Base-by-base conservation (phyloP, 169 alveolate genomes). In the Plasmodium adleri region DNA sequence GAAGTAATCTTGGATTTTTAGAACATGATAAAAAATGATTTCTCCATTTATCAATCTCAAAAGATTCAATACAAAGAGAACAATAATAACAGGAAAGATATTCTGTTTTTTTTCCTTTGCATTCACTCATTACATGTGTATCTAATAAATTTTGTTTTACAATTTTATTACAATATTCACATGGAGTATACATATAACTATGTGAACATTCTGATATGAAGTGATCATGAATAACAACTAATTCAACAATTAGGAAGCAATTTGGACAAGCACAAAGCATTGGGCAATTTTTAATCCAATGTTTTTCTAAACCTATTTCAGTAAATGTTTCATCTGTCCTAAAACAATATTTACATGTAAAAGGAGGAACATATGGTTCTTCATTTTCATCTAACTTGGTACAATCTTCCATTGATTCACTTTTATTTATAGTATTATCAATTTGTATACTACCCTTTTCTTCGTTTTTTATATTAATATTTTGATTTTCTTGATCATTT, bases 221-320 rank as follows among this genome's bases (percentile, higher is more conserved):
- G 63, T 80, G 90, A 67, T 80, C 90, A 80, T 80, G 49, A 80
- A 80, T 80, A 49, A 80, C 90, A 80, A 80, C 90, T 70, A 80
- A 80, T 80, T 80, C 90, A 58, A 80, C 90, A 9, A 80, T 80
- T 67, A 80, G 45, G 43, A 80, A 80, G 58, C 90, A 80, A 80
- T 80, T 80, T 67, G 90, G 90, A 50, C 90, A 80, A 49, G 90
- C 43, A 49, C 90, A 80, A 58, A 80, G 90, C 90, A 80, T 80
- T 13, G 90, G 90, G 45, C 90, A 80, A 15, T 80, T 80, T 47
- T 80, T 80, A 67, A 80, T 80, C 90, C 90, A 80, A 56, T 80
- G 90, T 49, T 80, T 80, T 68, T 80, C 90, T 80, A 80, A 80
- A 54, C 90, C 90, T 67, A 80, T 54, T 80, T 80, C 90, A 54